Base-by-base conservation (phyloP, 805 yeast species). In the Candida coquimbonensis region DNA sequence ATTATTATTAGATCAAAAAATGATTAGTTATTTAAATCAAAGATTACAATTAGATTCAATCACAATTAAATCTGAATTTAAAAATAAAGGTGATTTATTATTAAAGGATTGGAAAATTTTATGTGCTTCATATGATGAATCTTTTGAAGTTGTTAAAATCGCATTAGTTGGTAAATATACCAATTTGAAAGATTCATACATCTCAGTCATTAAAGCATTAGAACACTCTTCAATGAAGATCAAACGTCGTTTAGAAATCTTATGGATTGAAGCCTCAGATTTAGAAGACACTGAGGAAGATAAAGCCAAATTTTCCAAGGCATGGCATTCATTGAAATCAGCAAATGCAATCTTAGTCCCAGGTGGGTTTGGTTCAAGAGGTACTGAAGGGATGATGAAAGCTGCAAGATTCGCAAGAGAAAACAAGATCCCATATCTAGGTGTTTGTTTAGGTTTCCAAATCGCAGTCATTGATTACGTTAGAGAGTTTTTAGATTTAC, bases 401-500 rank as follows among this genome's bases (percentile, higher is more conserved):
- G 99, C 98, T 49, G 95, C 97, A 45, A 84, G 87, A 67, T 93
- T 95, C 84, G 99, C 99, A n/a, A 83, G 99, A 71, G 96, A 85
- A 67, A 88, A 88, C 71, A 78, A 83, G 60, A 78, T 88, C 48
- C 99, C 99, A 42, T 93, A 83, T 68, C 75, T 93, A 61, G 99
- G 99, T 65, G 95, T 93, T 51, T 93, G 99, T 70, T 77, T 93
- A 47, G 99, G 99, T 50, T 80, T 93, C 71, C 99, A 93, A 73
- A 79, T 93, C 61, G 99, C 98, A 6, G 95, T 90, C 36, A 89
- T 93, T 60, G 99, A 93, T 65, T 89, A 81, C 64, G 88, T 82
- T 43, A 81, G 98, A 68, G 76, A 80, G 61, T 85, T 86, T 31
- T 68, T 90, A 50, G 89, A 89, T 38, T 64, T 77, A 51, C 65